Conservation (phyloP, 1,284 basidiomycete species). For the Dichomitus squalens region DNA sequence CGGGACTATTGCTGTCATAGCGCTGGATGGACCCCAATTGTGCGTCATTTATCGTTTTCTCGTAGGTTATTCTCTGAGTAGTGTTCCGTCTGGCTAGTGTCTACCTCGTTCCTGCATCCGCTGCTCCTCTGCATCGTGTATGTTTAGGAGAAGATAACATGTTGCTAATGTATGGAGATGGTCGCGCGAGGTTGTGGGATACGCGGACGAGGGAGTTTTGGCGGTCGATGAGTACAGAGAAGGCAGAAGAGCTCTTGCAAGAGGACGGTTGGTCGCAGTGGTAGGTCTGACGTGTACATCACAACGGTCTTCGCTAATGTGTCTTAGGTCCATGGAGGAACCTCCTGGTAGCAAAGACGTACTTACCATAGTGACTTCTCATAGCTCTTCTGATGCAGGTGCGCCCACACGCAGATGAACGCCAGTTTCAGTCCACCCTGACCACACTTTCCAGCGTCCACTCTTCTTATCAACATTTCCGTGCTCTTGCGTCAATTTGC, state of each 20-base stretch:
- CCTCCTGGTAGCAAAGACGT: not conserved
- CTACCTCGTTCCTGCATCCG: slow-evolving; percentile 66
- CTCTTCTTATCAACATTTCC: slow-evolving; percentile 34
- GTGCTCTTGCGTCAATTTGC: slow-evolving; percentile 26
- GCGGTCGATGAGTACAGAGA: slow-evolving; percentile 77
- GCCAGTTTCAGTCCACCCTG: too few relatives aligned
- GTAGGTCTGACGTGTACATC: slow-evolving; percentile 39
- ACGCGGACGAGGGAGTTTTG: slow-evolving; percentile 84
- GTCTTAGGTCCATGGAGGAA: slow-evolving; percentile 5
- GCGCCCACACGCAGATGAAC: not conserved
- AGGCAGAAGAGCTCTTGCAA: slow-evolving; percentile 73
- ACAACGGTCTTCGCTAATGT: not conserved
- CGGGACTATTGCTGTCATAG: slow-evolving; percentile 82
- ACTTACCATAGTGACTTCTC: not conserved
- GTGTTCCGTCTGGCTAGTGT: slow-evolving; percentile 44
- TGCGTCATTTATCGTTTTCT: slow-evolving; percentile 40
- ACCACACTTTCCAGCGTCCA: slow-evolving; percentile 25
- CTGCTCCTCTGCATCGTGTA: slow-evolving; percentile 61
- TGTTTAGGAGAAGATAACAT: slow-evolving; percentile 76
- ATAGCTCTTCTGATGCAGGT: slow-evolving; percentile 12
- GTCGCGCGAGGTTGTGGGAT: slow-evolving; percentile 87
- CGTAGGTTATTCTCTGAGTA: not conserved
- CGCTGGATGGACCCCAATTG: slow-evolving; percentile 78
- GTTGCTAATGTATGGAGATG: slow-evolving; percentile 77
- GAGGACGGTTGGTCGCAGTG: slow-evolving; percentile 74